phyloP scores from a whole-genome alignment of 495 filamentous ascomycete species.

The Lepidopterella palustris region DNA sequence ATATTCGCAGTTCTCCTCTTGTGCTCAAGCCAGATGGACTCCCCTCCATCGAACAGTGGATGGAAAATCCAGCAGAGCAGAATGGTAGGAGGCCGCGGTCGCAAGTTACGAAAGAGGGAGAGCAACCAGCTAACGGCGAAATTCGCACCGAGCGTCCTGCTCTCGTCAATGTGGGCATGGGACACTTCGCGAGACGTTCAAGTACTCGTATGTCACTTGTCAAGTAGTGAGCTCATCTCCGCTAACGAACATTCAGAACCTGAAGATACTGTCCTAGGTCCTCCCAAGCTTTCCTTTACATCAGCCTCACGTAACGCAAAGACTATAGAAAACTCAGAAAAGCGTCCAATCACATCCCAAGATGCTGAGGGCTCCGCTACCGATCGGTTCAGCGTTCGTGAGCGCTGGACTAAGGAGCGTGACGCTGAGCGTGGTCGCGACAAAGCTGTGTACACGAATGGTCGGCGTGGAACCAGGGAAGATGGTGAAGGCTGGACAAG shows the following conservation, averaged over 20 bases:
- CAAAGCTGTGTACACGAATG: conserved; percentile 39
- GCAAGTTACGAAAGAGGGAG: conserved; percentile 6
- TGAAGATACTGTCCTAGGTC: conserved; percentile 84
- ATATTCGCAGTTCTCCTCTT: conserved; percentile 74
- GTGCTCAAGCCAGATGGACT: conserved; percentile 73
- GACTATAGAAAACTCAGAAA: conserved; percentile 10
- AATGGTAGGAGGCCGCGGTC: conserved; percentile 19
- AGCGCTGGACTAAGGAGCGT: conserved; percentile 29
- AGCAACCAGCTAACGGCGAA: conserved; percentile 10
- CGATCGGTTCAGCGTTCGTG: conserved; percentile 16
- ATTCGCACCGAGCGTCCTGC: conserved; percentile 14
- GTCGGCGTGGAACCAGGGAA: conserved; percentile 42
- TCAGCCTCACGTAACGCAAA: conserved; percentile 54
- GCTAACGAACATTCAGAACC: conserved; percentile 39
- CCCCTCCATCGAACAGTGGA: conserved; percentile 93
- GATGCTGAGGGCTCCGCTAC: conserved; percentile 13
- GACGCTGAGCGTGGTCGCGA: conserved; percentile 31
- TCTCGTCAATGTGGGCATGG: conserved; percentile 30
- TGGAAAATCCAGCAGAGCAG: conserved; percentile 50
- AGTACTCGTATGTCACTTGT: conserved; percentile 47
- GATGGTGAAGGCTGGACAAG: conserved; percentile 56
- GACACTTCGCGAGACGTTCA: conserved; percentile 56
- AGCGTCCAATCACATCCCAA: conserved; percentile 4
- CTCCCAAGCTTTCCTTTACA: conserved; percentile 78
- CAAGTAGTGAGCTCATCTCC: conserved; percentile 14